Percentiles rank a stretch among this genome's conserved stretches.
Evolutionary conservation across 2,329 filamentous ascomycete genomes (phyloP).

Genomic region (Phialocephala subalpina): DNA sequence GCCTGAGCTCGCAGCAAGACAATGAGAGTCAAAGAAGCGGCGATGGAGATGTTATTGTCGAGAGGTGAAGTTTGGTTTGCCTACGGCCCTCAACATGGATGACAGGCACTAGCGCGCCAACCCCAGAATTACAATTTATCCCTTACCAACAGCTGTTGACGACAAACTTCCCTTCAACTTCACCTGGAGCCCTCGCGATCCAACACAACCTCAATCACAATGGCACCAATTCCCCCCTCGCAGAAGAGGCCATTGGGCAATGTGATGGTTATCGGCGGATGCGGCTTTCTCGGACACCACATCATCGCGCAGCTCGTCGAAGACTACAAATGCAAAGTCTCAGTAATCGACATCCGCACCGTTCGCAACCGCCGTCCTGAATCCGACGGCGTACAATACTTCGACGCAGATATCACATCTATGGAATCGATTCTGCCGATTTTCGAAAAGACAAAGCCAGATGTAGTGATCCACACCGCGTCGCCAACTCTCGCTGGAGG

Average conservation of each 20-base stretch:
- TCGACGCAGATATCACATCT: slow-evolving; percentile 81
- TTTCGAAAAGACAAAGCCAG: slow-evolving; percentile 73
- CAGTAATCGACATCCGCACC: slow-evolving; percentile 77
- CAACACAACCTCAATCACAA: slow-evolving; percentile 6
- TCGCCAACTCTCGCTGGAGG: slow-evolving; percentile 67
- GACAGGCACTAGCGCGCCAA: slow-evolving; percentile 6
- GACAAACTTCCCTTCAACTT: not conserved
- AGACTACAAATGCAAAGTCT: slow-evolving; percentile 60
- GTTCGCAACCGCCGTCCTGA: slow-evolving; percentile 69
- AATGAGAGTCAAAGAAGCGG: not conserved
- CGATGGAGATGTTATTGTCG: not conserved
- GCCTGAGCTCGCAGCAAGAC: not conserved
- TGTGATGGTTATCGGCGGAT: slow-evolving; percentile 83
- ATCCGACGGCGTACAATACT: slow-evolving; percentile 67
- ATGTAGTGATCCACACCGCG: slow-evolving; percentile 91
- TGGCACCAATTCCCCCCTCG: slow-evolving; percentile 27
- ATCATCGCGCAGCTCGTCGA: slow-evolving; percentile 76
- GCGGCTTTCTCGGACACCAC: slow-evolving; percentile 85
- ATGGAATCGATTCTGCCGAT: slow-evolving; percentile 64
- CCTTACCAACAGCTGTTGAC: not conserved
- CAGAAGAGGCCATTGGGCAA: slow-evolving; percentile 60
- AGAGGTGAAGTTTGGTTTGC: slow-evolving; percentile 9
- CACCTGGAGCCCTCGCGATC: not conserved
- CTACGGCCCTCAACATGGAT: slow-evolving; percentile 1
- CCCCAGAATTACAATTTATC: slow-evolving; percentile 20